Evolutionary conservation across 2,329 filamentous ascomycete species (phyloP), one percentile per base, ranked within the genome.

Genomic region (Hypoxylon sp.): DNA sequence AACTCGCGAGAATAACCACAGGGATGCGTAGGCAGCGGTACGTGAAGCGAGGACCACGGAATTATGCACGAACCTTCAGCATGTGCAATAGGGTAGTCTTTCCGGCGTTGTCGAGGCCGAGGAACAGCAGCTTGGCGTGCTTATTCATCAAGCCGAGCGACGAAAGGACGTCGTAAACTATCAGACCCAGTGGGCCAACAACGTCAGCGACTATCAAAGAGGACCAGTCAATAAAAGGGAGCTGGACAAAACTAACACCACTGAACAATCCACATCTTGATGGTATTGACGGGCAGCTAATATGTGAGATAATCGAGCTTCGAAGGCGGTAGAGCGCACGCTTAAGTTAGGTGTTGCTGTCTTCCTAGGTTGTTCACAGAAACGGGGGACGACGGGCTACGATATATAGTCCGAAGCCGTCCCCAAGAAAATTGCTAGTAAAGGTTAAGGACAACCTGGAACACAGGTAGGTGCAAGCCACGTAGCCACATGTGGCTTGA

Each of bases 21-120:
- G 19, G 48, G 52, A 47, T 16, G 34, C 29, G 39, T 48, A 46
- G 61, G 41, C 27, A 30, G 14, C 30, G 50, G 23, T 41, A 47
- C 34, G 56, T 45, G 55, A 61, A 23, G 60, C 67, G 67, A 45
- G 46, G 25, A 66, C 19, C 34, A 51, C 57, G 60, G 51, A 61
- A 47, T 37, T 37, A 55, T 21, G 39, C 61, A 80, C 87, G 75
- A 81, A 94, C 91, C 91, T 97, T 97, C 81, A 97, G 82, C 94
- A 97, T 97, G 82, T 97, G 94, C 78, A 97, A 84, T 74, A 97
- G 85, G 46, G 94, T 97, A 57, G 94, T 97, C 87, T 97, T 97
- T 82, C 94, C 94, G 54, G 94, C 94, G 83, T 97, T 97, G 80
- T 97, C 94, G 68, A 97, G 90, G 74, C 94, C 94, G 70, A 97